Base-by-base conservation (phyloP, 225 moss, liverwort and hornwort genomes). In the Thuidium tamariscinum region DNA sequence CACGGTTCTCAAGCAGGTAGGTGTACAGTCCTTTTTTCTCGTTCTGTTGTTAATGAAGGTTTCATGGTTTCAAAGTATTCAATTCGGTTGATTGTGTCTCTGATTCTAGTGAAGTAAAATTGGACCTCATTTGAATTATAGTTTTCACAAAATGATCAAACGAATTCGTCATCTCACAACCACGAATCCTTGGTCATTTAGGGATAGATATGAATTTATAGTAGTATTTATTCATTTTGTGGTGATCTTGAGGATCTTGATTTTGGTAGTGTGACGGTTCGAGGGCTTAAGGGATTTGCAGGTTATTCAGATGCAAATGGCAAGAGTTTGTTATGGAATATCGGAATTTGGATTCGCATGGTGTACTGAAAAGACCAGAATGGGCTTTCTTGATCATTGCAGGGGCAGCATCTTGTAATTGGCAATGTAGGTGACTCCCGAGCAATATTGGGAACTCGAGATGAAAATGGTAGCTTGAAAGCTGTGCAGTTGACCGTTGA, bases 361-460 rank as follows among this genome's bases (percentile, higher is more conserved):
- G 29, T 64, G 52, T 83, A 79, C 70, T 78, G 36, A 87, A 84
- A 71, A n/a, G 71, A 49, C 41, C 73, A 44, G 60, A 59, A 82
- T 34, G 52, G 85, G n/a, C 51, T n/a, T 88, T 70, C 72, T 86
- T 46, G 54, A 88, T 85, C 21, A 61, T 44, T 93, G 85, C 87
- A 93, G 93, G 93, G 93, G 14, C 62, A 85, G 13, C 85, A 93
- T 86, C 91, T 93, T 88, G 83, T 93, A 77, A 89, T 93, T 66
- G 87, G 91, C 59, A 93, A 93, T 65, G 91, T 93, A 41, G 93
- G 93, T 13, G 93, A 93, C 71, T 93, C 93, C 70, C 91, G 93
- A 78, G 93, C 93, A 67, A 90, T 93, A 42, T 72, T 93, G 93
- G 93, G 93, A 39, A 88, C 83, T 77, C 89, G 83, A 81, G 88